Percentiles rank a stretch among this genome's conserved stretches.
These are phyloP conservation scores for Fonsecaea nubica DNA, from an alignment of 2,329 filamentous ascomycete species.

Conservation along the genomic window DNA sequence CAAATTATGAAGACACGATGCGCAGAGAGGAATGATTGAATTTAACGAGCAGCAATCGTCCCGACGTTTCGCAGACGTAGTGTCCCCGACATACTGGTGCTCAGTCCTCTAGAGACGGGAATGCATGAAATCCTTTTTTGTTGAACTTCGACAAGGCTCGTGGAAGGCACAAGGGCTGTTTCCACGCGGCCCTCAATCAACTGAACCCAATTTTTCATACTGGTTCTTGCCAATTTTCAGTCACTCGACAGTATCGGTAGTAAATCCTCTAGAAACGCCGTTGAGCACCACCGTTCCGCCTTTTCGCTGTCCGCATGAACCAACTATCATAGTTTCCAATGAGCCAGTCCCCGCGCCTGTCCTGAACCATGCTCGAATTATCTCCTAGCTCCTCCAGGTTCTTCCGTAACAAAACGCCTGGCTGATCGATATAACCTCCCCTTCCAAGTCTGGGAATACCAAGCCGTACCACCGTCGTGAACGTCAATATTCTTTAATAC, in stretches of 20 bases:
- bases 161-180: not conserved
- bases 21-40: too few relatives aligned
- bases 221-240: not conserved
- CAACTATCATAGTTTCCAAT: not conserved
- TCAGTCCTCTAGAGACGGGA: too few relatives aligned
- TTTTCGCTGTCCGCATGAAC: not conserved
- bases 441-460: not conserved
- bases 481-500: conserved; percentile 10
- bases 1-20: too few relatives aligned
- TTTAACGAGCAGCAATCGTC: too few relatives aligned
- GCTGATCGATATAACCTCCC: not conserved
- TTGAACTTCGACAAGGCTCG: not conserved
- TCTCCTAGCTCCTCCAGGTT: not conserved
- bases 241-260: not conserved
- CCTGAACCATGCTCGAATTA: not conserved
- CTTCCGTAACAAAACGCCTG: not conserved
- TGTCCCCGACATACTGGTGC: not conserved
- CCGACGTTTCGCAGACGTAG: not conserved
- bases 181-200: not conserved
- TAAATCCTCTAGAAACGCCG: not conserved
- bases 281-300: not conserved
- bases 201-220: not conserved
- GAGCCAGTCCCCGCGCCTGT: not conserved
- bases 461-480: not conserved
- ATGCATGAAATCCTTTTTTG: too few relatives aligned